phyloP scores from a whole-genome alignment of 1,139 yeast genomes.

The Geotrichum reessii region DNA sequence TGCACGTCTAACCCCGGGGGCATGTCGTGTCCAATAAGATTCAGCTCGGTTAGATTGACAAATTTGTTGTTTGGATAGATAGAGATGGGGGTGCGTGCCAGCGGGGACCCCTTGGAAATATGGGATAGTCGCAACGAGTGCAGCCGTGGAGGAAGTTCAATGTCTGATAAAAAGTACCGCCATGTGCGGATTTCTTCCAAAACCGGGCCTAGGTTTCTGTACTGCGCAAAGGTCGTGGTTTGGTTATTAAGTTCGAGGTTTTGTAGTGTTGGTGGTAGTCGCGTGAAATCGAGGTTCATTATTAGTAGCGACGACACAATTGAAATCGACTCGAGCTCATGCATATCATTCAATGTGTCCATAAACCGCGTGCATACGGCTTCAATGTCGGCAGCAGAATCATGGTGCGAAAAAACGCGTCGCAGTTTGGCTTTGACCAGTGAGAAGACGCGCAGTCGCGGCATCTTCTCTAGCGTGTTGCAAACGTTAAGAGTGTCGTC shows the following conservation, averaged over 20 bases:
- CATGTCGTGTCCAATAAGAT: conserved; percentile 5
- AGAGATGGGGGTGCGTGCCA: background rate
- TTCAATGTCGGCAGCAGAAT: background rate
- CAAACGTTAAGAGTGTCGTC: background rate
- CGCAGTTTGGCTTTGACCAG: background rate
- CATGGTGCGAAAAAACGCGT: background rate
- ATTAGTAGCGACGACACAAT: conserved; percentile 5
- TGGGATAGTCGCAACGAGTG: conserved; percentile 3
- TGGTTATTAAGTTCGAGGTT: conserved; percentile 7
- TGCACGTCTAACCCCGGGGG: conserved; percentile 4
- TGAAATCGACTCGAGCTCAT: background rate
- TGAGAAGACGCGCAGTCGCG: conserved; percentile 2
- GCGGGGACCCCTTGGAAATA: background rate
- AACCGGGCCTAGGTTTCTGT: background rate
- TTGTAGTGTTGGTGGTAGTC: background rate
- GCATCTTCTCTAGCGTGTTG: background rate
- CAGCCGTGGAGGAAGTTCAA: background rate
- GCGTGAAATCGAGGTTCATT: background rate
- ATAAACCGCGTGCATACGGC: background rate
- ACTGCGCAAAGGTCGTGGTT: background rate
- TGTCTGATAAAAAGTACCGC: background rate
- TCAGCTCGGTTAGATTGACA: background rate
- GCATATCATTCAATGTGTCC: background rate
- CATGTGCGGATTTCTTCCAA: background rate
- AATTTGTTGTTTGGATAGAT: background rate